Evolutionary conservation across 257 asterid genomes (phyloP).

Genomic region (Solanum verrucosum): DNA sequence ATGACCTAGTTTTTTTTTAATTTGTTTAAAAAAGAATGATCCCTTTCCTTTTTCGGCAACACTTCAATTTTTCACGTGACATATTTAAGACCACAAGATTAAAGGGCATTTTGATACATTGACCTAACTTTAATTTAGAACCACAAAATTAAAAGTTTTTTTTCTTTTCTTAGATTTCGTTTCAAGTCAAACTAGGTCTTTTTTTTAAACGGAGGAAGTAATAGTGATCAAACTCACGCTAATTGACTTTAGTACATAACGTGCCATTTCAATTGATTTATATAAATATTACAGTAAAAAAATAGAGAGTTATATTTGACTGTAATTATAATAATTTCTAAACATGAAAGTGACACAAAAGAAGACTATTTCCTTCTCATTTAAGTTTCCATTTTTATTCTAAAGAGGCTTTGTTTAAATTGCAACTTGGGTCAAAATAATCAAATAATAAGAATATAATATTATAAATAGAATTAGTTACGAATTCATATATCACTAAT

Average conservation of each 20-base stretch:
- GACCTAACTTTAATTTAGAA: too few species aligned
- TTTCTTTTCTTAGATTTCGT: too few species aligned
- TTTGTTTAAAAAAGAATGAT: too few species aligned
- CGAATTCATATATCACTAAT: not conserved
- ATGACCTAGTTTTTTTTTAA: too few species aligned
- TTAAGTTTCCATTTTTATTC: not conserved
- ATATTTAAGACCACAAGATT: too few species aligned
- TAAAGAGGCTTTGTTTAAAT: not conserved
- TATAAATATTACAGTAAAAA: not conserved
- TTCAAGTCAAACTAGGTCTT: too few species aligned
- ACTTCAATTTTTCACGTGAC: too few species aligned
- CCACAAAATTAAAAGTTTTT: too few species aligned
- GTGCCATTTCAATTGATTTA: not conserved
- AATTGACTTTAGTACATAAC: not conserved
- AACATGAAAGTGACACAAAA: not conserved
- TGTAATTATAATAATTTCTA: not conserved
- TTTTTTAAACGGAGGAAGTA: too few species aligned
- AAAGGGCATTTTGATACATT: too few species aligned
- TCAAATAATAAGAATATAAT: not conserved
- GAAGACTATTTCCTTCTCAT: not conserved
- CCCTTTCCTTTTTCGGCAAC: too few species aligned
- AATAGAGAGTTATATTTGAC: not conserved
- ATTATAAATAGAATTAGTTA: not conserved
- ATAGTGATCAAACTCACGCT: not conserved
- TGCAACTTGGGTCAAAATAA: not conserved